Base-by-base conservation (phyloP, 106 monocot species). In the Ottelia alismoides region DNA sequence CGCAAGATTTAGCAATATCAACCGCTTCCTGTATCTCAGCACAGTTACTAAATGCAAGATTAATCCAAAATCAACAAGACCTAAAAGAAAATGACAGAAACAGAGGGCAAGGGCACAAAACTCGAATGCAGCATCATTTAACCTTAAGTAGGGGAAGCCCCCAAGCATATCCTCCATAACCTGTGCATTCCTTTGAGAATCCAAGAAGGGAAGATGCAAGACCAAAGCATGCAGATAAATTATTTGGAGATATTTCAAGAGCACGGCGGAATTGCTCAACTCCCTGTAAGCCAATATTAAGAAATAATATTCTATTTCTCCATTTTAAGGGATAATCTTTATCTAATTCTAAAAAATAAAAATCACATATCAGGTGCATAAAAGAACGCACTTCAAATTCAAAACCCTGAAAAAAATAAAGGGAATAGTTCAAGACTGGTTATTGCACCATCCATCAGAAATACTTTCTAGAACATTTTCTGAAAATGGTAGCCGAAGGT, bases 1-100 rank as follows among this genome's bases (percentile, higher is more conserved):
- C 75, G 51, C 85, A 64, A 56, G 53, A 51, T 62, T 69, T 70
- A 47, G 66, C 64, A 65, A 76, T 75, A 57, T 60, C 51, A 55
- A 74, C 72, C 56, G 89, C 98, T 67, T 98, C 98, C 98, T 98
- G 65, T 51, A 73, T n/a, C n/a, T n/a, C n/a, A n/a, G n/a, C n/a
- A n/a, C n/a, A n/a, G n/a, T n/a, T n/a, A n/a, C n/a, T n/a, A n/a
- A n/a, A n/a, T n/a, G n/a, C n/a, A 67, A 52, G 26, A 52, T 24
- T 32, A 0, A 57, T 5, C 16, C 45, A 17, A 20, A 58, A 25
- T 11, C 23, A 25, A 58, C 26, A 17, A 23, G 45, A 58, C 17
- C 20, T 27, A 20, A 9, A 31, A 23, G 1, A 49, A 19, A 30
- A 61, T 4, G 11, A 29, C 2, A 28, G 1, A 25, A 30, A 61